Base-by-base conservation (phyloP, 2,329 filamentous ascomycete species). In the Pseudogymnoascus sp. region DNA sequence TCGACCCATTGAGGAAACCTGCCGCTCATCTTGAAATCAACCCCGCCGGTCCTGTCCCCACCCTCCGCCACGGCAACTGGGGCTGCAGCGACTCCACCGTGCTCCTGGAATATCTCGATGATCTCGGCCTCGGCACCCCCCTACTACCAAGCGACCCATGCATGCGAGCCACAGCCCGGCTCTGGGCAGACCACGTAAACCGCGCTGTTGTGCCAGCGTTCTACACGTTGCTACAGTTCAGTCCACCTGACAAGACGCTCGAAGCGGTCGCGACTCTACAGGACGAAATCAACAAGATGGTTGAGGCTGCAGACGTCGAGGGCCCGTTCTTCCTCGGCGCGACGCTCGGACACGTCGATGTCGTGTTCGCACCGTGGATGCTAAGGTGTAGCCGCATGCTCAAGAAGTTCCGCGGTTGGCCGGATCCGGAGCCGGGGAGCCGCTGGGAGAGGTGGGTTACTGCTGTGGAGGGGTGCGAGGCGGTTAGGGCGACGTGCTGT, bases 61-160 rank as follows among this genome's bases (percentile, higher is more conserved):
- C 87, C 7, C 81, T 96, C 64, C 81, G 86, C 40, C 88, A 95
- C 73, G 89, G 87, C 10, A 85, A 90, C 66, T 96, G 90, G 90
- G 86, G 87, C 0, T 91, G 88, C 70, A 87, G 91, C 70, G 91
- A 96, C 72, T 93, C 89, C 69, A 85, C 84, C 1, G 87, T 96
- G 2, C 82, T 96, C 69, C 81, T 96, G 73, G 91, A 96, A 87
- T 96, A 96, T 75, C 86, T 90, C 4, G 91, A 96, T 71, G 92
- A 96, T 69, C 76, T 91, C 29, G 79, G 84, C 33, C 74, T 80
- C 26, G 83, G 84, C 0, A 77, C 81, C 4, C 75, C 84, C 6
- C 77, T 96, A 6, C 78, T 92, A 29, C 90, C 90, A 1, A 82
- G 81, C 31, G 77, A 87, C 70, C 80, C 89, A 1, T 86, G 88